These are phyloP conservation scores for Camelina sativa DNA, from an alignment of 345 rosid genomes.

Conservation along the genomic window DNA sequence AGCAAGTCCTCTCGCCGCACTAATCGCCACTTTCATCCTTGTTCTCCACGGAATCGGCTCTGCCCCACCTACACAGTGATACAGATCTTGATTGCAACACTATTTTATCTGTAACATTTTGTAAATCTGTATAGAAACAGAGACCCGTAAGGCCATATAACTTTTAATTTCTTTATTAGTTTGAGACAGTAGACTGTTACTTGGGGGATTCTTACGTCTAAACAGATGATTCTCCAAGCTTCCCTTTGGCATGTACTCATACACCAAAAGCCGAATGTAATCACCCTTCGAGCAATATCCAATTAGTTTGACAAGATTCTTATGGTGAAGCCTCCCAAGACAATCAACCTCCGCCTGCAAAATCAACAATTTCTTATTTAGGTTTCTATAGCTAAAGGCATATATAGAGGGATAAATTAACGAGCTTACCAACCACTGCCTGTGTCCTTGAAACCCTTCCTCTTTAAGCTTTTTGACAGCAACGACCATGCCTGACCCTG, in stretches of 20 bases:
- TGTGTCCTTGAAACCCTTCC: constrained; percentile 88
- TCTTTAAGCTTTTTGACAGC: constrained; percentile 93
- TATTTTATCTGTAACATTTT: neutral
- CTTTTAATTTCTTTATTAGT: too few relatives aligned
- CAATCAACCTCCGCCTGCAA: constrained; percentile 81
- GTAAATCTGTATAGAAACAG: neutral
- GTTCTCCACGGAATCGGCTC: constrained; percentile 87
- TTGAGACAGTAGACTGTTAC: neutral
- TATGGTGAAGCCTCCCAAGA: constrained; percentile 89
- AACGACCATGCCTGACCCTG: constrained; percentile 86
- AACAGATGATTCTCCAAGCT: constrained; percentile 70
- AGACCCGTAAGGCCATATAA: too few relatives aligned
- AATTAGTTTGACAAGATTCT: constrained; percentile 82
- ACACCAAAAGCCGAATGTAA: constrained; percentile 71
- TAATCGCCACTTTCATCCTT: constrained; percentile 82
- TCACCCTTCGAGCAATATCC: constrained; percentile 87
- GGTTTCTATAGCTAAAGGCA: constrained; percentile 4
- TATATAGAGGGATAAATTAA: neutral
- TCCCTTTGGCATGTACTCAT: constrained; percentile 91
- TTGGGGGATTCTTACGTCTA: constrained; percentile 35
- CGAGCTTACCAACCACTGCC: constrained; percentile 88
- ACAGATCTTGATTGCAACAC: neutral
- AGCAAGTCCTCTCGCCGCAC: constrained; percentile 92
- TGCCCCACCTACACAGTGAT: constrained; percentile 62
- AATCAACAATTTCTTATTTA: neutral